A percentile compares a stretch with the other conserved stretches of the same genome.
Evolutionary conservation across 2,329 filamentous ascomycete species (phyloP).

Genomic region (Zymoseptoria crescenta): DNA sequence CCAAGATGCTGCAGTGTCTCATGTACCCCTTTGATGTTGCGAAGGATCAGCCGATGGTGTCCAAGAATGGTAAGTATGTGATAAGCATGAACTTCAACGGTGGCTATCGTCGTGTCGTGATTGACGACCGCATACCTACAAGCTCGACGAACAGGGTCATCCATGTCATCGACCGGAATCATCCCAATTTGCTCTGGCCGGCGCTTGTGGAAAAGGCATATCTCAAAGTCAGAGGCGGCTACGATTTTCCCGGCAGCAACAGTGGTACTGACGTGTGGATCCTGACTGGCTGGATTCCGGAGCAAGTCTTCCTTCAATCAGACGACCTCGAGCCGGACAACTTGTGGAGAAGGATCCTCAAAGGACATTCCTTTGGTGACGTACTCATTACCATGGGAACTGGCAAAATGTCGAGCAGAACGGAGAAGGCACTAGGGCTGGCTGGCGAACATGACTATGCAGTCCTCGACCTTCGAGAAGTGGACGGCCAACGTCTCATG

Average conservation of each 20-base stretch:
- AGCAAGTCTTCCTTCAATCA: slow-evolving; percentile 85
- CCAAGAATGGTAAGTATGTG: slow-evolving; percentile 79
- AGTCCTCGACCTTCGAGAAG: slow-evolving; percentile 68
- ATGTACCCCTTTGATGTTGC: slow-evolving; percentile 67
- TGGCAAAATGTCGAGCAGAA: slow-evolving; percentile 65
- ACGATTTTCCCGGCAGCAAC: slow-evolving; percentile 96
- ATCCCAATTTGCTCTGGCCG: slow-evolving; percentile 79
- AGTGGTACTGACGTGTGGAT: slow-evolving; percentile 92
- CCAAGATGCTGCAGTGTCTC: slow-evolving; percentile 63
- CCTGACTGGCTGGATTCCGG: slow-evolving; percentile 90
- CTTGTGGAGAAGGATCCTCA: slow-evolving; percentile 70
- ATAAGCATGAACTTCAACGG: slow-evolving; percentile 95
- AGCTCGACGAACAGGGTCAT: slow-evolving; percentile 69
- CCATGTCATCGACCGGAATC: slow-evolving; percentile 79
- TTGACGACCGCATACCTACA: slow-evolving; percentile 79
- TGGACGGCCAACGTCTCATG: slow-evolving; percentile 56
- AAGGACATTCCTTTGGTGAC: slow-evolving; percentile 67
- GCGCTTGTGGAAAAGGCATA: slow-evolving; percentile 94
- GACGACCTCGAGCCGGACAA: slow-evolving; percentile 69
- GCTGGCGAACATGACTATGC: slow-evolving; percentile 92
- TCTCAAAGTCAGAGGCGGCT: slow-evolving; percentile 86
- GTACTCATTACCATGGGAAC: slow-evolving; percentile 87
- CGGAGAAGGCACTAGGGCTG: slow-evolving; percentile 73
- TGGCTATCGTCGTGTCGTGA: slow-evolving; percentile 74
- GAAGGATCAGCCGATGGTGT: slow-evolving; percentile 52